Evolutionary conservation across 2,329 filamentous ascomycete species (phyloP), one percentile per base, ranked within the genome.

Genomic region (Capronia americana): DNA sequence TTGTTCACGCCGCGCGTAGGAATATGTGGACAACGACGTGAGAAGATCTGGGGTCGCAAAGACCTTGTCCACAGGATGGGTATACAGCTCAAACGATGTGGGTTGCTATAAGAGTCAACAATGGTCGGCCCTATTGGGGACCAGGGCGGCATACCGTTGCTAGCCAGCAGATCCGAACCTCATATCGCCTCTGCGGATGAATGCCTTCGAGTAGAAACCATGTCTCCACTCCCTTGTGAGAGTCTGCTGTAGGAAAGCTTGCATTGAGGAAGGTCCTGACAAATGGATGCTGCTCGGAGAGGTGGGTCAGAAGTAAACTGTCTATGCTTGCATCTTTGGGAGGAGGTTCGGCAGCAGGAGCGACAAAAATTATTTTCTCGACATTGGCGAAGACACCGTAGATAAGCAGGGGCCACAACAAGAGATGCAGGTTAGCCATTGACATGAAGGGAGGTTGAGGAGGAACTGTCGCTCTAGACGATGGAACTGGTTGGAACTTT

Each of bases 91-190:
- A 80, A 97, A 96, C 26, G 85, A 81, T 0, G 93, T 96, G 53
- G 94, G 94, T 89, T 97, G 90, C 93, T 97, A 69, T 2, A 57
- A 28, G 5, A 38, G 46, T 70, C 53, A 70, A 60, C 57, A 14
- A 26, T 38, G 4, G 53, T 50, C 24, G 4, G 53, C 46, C 24
- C 32, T 62, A 17, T 12, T 1, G 63, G 28, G 24, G 46, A 23
- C 11, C 46, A 56, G 55, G 34, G 62, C 50, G 53, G 63, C 91
- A 79, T 85, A 97, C 94, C 67, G 90, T 95, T 48, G 95, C 95
- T 67, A 92, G 85, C 93, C 94, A 99, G 80, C 94, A 98, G 66
- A 97, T 84, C 62, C 95, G 88, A 57, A 96, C 86, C 82, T 99
- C 95, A 83, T 98, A 97, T 71, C 93, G 86, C 74, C 90, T 89